Evolutionary conservation across 1,139 yeast species (phyloP).

Genomic region (Geotrichum phurueaensis): DNA sequence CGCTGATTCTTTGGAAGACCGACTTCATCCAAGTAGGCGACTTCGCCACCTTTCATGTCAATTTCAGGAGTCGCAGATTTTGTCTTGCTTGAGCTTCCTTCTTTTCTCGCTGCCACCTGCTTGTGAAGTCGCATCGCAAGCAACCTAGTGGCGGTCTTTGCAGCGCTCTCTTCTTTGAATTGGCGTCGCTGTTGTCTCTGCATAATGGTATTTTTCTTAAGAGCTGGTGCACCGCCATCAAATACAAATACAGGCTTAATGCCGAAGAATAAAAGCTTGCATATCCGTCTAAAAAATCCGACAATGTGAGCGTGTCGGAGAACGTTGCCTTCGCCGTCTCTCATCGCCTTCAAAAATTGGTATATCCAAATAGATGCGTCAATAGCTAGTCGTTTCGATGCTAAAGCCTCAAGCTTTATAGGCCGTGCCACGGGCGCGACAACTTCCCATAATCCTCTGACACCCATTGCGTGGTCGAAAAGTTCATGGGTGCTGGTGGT

Average conservation of each 20-base stretch:
- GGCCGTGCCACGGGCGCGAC: constrained; percentile 89
- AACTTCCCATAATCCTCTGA: constrained; percentile 88
- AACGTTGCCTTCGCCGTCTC: constrained; percentile 79
- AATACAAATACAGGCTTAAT: constrained; percentile 90
- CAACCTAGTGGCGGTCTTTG: constrained; percentile 71
- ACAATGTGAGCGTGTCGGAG: constrained; percentile 61
- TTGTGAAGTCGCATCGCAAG: constrained; percentile 32
- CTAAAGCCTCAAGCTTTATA: constrained; percentile 75
- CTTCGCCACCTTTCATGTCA: constrained; percentile 12
- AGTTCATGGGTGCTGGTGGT: background rate
- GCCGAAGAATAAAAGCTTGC: constrained; percentile 84
- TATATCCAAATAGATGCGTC: constrained; percentile 99
- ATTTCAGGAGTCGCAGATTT: constrained; percentile 19
- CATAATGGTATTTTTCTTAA: constrained; percentile 71
- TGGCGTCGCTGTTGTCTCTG: constrained; percentile 66
- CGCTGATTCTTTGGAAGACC: constrained; percentile 17
- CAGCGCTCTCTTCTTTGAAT: constrained; percentile 65
- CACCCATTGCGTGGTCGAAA: constrained; percentile 62
- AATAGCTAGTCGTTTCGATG: constrained; percentile 74
- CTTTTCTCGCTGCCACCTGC: constrained; percentile 11
- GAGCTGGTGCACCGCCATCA: constrained; percentile 87
- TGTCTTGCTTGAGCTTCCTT: constrained; percentile 29
- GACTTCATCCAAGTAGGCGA: constrained; percentile 30
- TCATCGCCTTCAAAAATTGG: constrained; percentile 89
- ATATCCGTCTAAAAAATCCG: constrained; percentile 92